These are phyloP conservation scores for Tephrocybe sp. DNA, from an alignment of 768 basidiomycete species.

Conservation along the genomic window DNA sequence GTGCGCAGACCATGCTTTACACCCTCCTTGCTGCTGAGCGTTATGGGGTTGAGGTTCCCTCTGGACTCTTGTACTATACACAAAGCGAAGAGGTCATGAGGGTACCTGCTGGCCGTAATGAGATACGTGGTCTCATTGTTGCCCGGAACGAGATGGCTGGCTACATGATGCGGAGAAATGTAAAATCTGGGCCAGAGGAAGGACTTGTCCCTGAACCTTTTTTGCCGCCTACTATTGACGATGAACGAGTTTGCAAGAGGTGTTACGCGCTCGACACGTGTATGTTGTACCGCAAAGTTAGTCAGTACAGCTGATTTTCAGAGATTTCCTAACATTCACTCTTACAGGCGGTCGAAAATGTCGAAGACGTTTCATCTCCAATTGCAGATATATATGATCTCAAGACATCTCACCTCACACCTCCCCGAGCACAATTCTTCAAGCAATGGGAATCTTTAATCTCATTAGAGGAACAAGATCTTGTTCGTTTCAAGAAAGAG, in stretches of 20 bases:
- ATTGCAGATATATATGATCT: conserved; percentile 69
- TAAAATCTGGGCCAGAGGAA: conserved; percentile 14
- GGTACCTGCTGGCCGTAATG: conserved; percentile 79
- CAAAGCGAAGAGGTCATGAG: conserved; percentile 85
- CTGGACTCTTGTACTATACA: conserved; percentile 92
- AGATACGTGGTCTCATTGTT: conserved; percentile 80
- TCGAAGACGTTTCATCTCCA: conserved; percentile 49
- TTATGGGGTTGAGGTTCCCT: conserved; percentile 79
- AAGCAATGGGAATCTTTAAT: conserved; percentile 88
- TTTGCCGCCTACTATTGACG: conserved; percentile 86
- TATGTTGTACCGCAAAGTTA: conserved; percentile 90
- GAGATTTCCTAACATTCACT: conserved; percentile 10
- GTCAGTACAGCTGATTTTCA: conserved; percentile 8
- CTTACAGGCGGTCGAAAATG: conserved; percentile 66
- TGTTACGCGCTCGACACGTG: conserved; percentile 87
- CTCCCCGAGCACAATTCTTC: conserved; percentile 74
- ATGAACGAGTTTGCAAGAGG: conserved; percentile 70
- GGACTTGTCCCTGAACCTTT: conserved; percentile 47
- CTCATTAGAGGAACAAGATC: conserved; percentile 83
- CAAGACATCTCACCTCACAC: conserved; percentile 81
- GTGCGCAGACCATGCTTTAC: conserved; percentile 98
- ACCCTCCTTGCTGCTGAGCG: conserved; percentile 88
- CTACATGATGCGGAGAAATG: conserved; percentile 62
- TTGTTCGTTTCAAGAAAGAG: conserved; percentile 82
- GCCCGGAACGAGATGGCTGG: conserved; percentile 83